Percentiles rank a stretch among this genome's conserved stretches.
phyloP scores from a whole-genome alignment of 495 filamentous ascomycete genomes.

The Geoglossum glabrum region DNA sequence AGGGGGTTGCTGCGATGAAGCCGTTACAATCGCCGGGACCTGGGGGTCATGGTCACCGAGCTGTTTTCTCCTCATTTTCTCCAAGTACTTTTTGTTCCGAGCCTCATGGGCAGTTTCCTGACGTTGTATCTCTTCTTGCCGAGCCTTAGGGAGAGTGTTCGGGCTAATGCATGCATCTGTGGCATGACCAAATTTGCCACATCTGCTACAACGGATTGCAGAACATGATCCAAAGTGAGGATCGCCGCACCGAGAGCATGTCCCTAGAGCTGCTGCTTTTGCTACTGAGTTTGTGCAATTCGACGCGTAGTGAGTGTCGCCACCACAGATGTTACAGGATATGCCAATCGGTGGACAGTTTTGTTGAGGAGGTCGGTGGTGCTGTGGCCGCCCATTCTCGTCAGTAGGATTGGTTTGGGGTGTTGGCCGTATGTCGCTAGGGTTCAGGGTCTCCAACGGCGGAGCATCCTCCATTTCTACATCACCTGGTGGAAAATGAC shows the following conservation, averaged over 20 bases:
- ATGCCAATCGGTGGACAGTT: slow-evolving; percentile 4
- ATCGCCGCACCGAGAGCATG: slow-evolving; percentile 26
- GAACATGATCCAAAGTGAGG: slow-evolving; percentile 21
- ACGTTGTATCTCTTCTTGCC: slow-evolving; percentile 16
- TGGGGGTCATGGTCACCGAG: slow-evolving; percentile 27
- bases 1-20: slow-evolving; percentile 1
- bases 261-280: slow-evolving; percentile 17
- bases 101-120: slow-evolving; percentile 20
- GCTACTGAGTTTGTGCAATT: slow-evolving; percentile 29
- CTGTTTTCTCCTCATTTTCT: slow-evolving; percentile 24
- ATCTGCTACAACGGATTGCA: slow-evolving; percentile 24
- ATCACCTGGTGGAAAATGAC: slow-evolving; percentile 9
- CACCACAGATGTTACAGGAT: slow-evolving; percentile 28
- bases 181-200: slow-evolving; percentile 27
- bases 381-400: not conserved
- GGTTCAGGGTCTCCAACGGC: slow-evolving; percentile 5
- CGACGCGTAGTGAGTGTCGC: slow-evolving; percentile 25
- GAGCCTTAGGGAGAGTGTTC: slow-evolving; percentile 18
- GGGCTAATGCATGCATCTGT: slow-evolving; percentile 17
- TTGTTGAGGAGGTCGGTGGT: slow-evolving; percentile 9
- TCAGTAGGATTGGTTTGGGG: slow-evolving; percentile 8
- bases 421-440: slow-evolving; percentile 1
- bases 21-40: slow-evolving; percentile 21
- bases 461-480: slow-evolving; percentile 27
- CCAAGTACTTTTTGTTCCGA: slow-evolving; percentile 16